These are phyloP conservation scores for Clonostachys rosea DNA, from an alignment of 2,329 filamentous ascomycete genomes.

Conservation along the genomic window DNA sequence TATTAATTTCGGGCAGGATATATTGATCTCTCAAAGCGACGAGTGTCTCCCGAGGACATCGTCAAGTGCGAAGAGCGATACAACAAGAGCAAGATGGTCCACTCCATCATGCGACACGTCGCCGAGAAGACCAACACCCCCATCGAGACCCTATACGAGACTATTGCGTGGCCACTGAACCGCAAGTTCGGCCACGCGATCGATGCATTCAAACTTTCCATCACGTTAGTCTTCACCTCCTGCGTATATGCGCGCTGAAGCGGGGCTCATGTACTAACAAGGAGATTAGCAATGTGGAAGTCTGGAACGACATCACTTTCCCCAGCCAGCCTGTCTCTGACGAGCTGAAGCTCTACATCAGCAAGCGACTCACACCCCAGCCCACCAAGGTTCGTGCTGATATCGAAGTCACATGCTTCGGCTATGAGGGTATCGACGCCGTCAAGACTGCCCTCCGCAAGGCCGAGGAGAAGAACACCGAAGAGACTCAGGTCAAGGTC, in stretches of 20 bases:
- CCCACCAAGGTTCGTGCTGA: constrained; percentile 99
- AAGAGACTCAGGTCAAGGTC: constrained; percentile 94
- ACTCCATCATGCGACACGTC: constrained; percentile 98
- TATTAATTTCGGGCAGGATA: constrained; percentile 49
- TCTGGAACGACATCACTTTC: constrained; percentile 92
- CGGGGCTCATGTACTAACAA: constrained; percentile 6
- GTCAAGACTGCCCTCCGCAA: constrained; percentile 90
- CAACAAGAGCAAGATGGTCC: constrained; percentile 99
- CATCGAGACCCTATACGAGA: constrained; percentile 93
- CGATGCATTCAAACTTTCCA: constrained; percentile 98
- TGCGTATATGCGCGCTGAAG: background rate
- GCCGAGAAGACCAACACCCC: constrained; percentile 93
- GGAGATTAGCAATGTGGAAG: constrained; percentile 74
- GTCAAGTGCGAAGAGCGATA: constrained; percentile 98
- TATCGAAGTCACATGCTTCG: constrained; percentile 92
- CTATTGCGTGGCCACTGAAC: constrained; percentile 95
- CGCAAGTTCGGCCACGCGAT: constrained; percentile 96
- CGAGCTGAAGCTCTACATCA: constrained; percentile 91
- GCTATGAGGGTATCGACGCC: constrained; percentile 97
- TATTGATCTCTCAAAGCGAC: constrained; percentile 97
- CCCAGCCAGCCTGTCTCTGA: constrained; percentile 79
- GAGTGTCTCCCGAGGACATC: constrained; percentile 96
- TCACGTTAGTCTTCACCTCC: constrained; percentile 62
- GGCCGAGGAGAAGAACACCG: constrained; percentile 88
- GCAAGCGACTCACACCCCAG: constrained; percentile 93